phyloP scores from a whole-genome alignment of 805 yeast species.

The Metschnikowia gelsemii region DNA sequence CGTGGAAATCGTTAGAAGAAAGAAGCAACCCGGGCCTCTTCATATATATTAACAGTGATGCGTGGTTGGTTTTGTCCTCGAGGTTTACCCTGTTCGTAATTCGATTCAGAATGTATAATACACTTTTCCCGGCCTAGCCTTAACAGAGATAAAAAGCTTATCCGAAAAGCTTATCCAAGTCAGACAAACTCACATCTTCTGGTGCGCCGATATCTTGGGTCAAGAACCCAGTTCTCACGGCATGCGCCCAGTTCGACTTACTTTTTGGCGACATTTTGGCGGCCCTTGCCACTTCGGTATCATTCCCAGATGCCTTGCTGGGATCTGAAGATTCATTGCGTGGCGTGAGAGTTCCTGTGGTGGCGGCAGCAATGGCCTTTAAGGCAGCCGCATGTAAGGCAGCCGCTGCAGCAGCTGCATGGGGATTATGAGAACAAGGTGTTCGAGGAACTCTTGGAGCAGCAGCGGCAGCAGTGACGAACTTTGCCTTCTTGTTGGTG shows the following conservation, averaged over 20 bases:
- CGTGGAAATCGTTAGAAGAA: neutral
- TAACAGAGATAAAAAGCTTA: too few species aligned
- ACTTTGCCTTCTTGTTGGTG: constrained; percentile 45
- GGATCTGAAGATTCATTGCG: neutral
- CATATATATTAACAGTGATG: neutral
- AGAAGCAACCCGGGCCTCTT: constrained; percentile 4
- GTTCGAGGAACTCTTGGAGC: constrained; percentile 76
- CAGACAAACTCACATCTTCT: constrained; percentile 73
- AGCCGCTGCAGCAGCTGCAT: constrained; percentile 72
- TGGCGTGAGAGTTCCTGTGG: constrained; percentile 31
- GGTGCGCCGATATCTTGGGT: constrained; percentile 78
- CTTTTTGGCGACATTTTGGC: constrained; percentile 8
- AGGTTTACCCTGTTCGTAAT: too few species aligned
- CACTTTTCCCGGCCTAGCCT: too few species aligned
- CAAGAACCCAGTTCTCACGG: constrained; percentile 73
- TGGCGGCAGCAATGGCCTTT: constrained; percentile 40
- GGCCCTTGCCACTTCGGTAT: constrained; percentile 3
- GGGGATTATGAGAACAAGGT: constrained; percentile 54
- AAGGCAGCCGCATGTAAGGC: constrained; percentile 69
- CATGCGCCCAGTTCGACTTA: constrained; percentile 67
- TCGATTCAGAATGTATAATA: too few species aligned
- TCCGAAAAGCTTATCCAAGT: constrained; percentile 45
- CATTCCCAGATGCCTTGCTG: neutral
- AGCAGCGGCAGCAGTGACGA: constrained; percentile 74
- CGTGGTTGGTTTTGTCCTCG: neutral